Evolutionary conservation across 179 eudicot species (phyloP).

Genomic region (Vitellaria paradoxa): DNA sequence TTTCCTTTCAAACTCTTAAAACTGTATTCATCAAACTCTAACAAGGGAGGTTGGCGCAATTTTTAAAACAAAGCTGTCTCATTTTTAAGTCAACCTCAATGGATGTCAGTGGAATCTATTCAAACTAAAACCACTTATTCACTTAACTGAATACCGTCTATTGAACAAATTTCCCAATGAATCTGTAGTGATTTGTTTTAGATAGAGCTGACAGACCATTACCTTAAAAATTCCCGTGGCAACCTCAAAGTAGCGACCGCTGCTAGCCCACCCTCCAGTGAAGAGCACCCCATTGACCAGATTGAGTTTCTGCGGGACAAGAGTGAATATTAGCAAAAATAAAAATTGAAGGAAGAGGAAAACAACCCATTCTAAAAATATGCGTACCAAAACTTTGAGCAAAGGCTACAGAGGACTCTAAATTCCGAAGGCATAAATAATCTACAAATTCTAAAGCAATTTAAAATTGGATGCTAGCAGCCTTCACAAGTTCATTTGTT

Average conservation of each 20-base stretch:
- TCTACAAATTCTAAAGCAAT: not conserved
- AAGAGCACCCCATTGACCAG: conserved; percentile 90
- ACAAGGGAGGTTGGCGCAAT: no score
- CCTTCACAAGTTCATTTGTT: not conserved
- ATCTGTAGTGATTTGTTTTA: not conserved
- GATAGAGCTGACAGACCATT: not conserved
- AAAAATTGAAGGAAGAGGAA: not conserved
- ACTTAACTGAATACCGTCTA: no score
- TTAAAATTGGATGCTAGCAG: not conserved
- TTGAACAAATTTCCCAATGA: not conserved
- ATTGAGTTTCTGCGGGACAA: conserved; percentile 64
- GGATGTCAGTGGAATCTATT: no score
- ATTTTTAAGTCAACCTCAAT: no score
- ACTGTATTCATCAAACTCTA: no score
- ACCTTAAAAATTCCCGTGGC: conserved; percentile 75
- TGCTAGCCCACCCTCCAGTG: conserved; percentile 93
- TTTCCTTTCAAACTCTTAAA: no score
- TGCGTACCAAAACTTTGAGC: not conserved
- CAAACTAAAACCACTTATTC: no score
- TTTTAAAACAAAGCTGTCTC: no score
- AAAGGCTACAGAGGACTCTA: not conserved
- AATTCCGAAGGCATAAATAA: not conserved
- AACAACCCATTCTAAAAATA: not conserved
- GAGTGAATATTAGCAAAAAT: conserved; percentile 5
- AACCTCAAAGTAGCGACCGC: conserved; percentile 70